Evolutionary conservation across 306 rosid species (phyloP), one percentile per base, ranked within the genome.

Genomic region (Prinsepia uniflora): DNA sequence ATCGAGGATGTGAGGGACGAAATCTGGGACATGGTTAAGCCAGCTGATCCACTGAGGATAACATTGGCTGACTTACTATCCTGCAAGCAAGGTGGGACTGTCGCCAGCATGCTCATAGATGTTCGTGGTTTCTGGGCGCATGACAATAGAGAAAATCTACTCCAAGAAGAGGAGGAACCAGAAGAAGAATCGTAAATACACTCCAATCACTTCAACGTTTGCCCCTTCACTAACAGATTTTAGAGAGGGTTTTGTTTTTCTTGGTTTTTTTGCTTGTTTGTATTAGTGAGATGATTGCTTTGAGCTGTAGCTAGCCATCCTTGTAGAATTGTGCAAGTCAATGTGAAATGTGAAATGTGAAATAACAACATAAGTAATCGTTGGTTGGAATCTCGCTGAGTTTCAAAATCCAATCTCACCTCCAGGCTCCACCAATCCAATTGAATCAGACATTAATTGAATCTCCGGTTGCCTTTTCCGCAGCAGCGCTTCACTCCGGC

Each of bases 111-210:
- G 97, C 92, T 95, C 39, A 91, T 95, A 36, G 99, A 95, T 46
- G 97, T 95, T 79, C 99, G 96, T 8, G 99, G 97, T 72, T 95
- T 95, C 76, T 95, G 99, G 99, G 99, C 99, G 22, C 99, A 95
- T 75, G 99, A 95, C 88, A 95, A 95, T 61, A 85, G 99, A 89
- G 99, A 95, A 81, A 95, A 89, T 78, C 97, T 95, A 78, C 96
- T 95, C 64, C 97, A 95, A 82, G 99, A 94, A 77, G 99, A 94
- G 79, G 98, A 94, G 77, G 99, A 95, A 78, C 97, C 97, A 4
- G 96, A 91, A 70, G 99, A 94, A 81, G 99, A 95, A 84, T 88
- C 79, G 72, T 65, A n/a, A 56, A 41, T 15, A n/a, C 62, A 60
- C 42, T 18, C 48, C 48, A 3, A 14, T 5, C 41, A n/a, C 30